phyloP scores from a whole-genome alignment of 805 yeast species.

The Candida hungchunana region DNA sequence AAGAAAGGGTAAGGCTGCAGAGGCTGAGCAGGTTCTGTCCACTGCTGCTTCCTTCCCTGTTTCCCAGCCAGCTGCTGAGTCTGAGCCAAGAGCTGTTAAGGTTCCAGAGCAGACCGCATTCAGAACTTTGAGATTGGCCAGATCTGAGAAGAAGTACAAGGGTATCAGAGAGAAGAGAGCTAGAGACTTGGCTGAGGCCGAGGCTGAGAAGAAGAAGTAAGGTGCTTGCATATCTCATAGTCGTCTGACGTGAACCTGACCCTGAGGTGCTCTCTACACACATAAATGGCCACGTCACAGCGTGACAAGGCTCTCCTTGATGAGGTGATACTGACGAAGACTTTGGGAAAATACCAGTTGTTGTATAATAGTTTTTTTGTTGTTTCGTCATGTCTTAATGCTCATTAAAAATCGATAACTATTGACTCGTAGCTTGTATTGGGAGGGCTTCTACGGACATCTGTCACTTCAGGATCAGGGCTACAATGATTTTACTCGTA shows the following conservation, averaged over 20 bases:
- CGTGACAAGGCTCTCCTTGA: too few species aligned
- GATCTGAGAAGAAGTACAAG: slow-evolving; percentile 87
- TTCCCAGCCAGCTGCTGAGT: slow-evolving; percentile 67
- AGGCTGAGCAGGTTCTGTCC: slow-evolving; percentile 71
- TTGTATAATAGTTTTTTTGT: slow-evolving; percentile 13
- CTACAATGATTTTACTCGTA: slow-evolving; percentile 4
- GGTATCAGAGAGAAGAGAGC: slow-evolving; percentile 99
- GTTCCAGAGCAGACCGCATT: slow-evolving; percentile 70
- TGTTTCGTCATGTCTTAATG: slow-evolving; percentile 17
- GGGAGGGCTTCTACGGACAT: too few species aligned
- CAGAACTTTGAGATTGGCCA: slow-evolving; percentile 94
- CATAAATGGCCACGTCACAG: too few species aligned
- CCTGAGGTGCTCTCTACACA: too few species aligned
- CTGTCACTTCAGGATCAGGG: too few species aligned
- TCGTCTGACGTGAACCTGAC: too few species aligned
- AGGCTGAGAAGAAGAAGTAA: slow-evolving; percentile 98
- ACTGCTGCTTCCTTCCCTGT: slow-evolving; percentile 87
- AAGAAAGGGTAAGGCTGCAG: slow-evolving; percentile 81
- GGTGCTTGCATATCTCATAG: slow-evolving; percentile 14
- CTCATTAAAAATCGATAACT: too few species aligned
- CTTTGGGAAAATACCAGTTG: slow-evolving; percentile 10
- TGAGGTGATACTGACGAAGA: too few species aligned
- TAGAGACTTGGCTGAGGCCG: slow-evolving; percentile 96
- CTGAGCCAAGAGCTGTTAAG: slow-evolving; percentile 82
- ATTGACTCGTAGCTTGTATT: too few species aligned